Base-by-base conservation (phyloP, 805 yeast species). In the Candida sakaeoensis region DNA sequence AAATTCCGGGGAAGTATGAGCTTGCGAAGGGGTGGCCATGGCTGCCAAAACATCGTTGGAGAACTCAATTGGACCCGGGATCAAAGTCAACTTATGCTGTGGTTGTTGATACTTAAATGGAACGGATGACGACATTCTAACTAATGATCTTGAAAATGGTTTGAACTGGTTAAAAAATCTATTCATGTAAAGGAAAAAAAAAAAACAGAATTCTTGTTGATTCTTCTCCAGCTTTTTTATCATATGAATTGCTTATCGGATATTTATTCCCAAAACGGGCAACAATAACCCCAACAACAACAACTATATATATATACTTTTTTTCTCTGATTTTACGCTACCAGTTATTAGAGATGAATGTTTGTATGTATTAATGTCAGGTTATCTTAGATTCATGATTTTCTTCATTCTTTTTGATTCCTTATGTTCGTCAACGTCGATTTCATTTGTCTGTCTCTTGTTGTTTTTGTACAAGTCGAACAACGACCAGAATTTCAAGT, bases 1-100 rank as follows among this genome's bases (percentile, higher is more conserved):
- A 54, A 91, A 91, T 49, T 84, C 89, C 7, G 91, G 89, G 8
- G 90, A 79, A 29, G 95, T 86, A 63, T 90, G 97, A n/a, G 95
- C 82, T 53, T 85, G 79, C 3, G 95, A 80, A 27, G 90, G 93
- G 29, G 85, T 80, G 28, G 86, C 69, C 83, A 84, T 82, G 30
- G 96, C 95, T 25, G 68, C 65, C 52, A 85, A 77, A 36, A 90
- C 97, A 37, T 69, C 75, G 48, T 85, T 87, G 36, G 89, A 80
- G 63, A 91, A 80, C 63, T 82, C 87, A 55, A 87, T 81, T 45
- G 95, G 95, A 27, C 95, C 95, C 14, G 95, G 93, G 50, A 86
- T 83, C 68, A 86, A 68, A 51, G 72, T 70, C 61, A 66, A 67
- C 52, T 64, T 65, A 52, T 68, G 74, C 43, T 58, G 61, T 17